Conservation (phyloP, 768 basidiomycete species). For the Hygrocybe coccinea region DNA sequence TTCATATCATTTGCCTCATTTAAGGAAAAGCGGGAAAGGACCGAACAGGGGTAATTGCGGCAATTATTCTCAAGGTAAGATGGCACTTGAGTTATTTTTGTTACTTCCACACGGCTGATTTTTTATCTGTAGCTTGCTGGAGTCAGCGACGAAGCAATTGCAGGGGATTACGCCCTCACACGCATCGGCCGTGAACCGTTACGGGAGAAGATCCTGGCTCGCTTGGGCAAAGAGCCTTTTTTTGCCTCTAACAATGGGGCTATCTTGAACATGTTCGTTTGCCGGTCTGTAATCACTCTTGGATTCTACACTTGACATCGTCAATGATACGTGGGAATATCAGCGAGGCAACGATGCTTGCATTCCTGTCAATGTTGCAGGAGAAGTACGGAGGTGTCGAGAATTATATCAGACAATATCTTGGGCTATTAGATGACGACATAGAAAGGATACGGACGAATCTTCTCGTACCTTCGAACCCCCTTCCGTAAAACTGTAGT, state of each 20-base stretch:
- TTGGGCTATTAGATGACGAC: conserved; percentile 61
- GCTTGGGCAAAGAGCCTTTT: conserved; percentile 64
- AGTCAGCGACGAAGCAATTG: conserved; percentile 58
- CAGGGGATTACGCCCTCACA: conserved; percentile 72
- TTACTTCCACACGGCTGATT: background rate
- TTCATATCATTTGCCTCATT: background rate
- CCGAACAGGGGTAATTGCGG: conserved; percentile 71
- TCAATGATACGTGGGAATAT: background rate
- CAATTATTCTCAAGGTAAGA: conserved; percentile 62
- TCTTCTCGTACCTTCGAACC: conserved; percentile 38
- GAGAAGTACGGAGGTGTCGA: conserved; percentile 67
- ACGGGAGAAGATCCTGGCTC: conserved; percentile 61
- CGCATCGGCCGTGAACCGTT: conserved; percentile 77
- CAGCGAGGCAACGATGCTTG: conserved; percentile 74
- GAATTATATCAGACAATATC: conserved; percentile 51
- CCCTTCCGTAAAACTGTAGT: conserved; percentile 11
- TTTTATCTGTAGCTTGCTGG: conserved; percentile 57
- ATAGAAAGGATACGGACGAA: conserved; percentile 55
- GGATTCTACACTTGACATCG: background rate
- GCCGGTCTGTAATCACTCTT: conserved; percentile 45
- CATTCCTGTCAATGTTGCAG: conserved; percentile 57
- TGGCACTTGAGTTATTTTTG: background rate
- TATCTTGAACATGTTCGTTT: conserved; percentile 79
- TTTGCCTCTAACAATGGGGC: conserved; percentile 72
- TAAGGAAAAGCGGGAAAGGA: conserved; percentile 62